These are phyloP conservation scores for Letharia columbiana DNA, from an alignment of 495 filamentous ascomycete genomes.

Conservation along the genomic window DNA sequence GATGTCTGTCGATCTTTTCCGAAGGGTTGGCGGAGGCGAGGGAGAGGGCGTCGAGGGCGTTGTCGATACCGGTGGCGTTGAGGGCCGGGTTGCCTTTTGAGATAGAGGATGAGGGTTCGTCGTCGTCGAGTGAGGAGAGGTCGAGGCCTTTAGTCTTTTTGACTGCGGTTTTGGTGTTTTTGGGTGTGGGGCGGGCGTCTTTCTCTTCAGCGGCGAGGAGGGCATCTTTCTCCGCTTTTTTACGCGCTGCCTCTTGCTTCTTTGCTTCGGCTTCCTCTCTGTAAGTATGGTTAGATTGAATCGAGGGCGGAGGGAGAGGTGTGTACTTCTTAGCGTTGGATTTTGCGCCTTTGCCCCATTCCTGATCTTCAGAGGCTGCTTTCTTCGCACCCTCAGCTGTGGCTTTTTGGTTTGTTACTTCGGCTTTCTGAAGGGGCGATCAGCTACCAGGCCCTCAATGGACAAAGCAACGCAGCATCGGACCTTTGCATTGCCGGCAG, in stretches of 20 bases:
- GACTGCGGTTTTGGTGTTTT: conserved; percentile 57
- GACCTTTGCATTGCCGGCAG: conserved; percentile 66
- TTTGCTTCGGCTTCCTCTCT: conserved; percentile 81
- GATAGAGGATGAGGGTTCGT: conserved; percentile 39
- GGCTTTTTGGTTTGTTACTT: conserved; percentile 68
- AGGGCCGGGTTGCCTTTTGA: conserved; percentile 45
- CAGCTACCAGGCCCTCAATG: neutral
- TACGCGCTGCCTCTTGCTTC: conserved; percentile 73
- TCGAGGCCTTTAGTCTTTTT: conserved; percentile 53
- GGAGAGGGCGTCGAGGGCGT: conserved; percentile 75
- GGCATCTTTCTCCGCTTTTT: conserved; percentile 82
- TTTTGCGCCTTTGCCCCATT: conserved; percentile 85
- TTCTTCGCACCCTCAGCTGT: conserved; percentile 61
- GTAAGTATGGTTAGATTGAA: conserved; percentile 8
- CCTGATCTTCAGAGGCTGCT: conserved; percentile 57
- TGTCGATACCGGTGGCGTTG: conserved; percentile 80
- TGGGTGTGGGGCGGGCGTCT: conserved; percentile 44
- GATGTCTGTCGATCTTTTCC: conserved; percentile 73
- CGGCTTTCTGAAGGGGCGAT: conserved; percentile 60
- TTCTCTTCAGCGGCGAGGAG: conserved; percentile 80
- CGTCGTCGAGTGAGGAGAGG: conserved; percentile 58
- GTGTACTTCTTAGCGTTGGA: conserved; percentile 74
- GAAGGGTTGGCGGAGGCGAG: conserved; percentile 44
- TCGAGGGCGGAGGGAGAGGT: conserved; percentile 3
- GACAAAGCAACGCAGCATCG: conserved; percentile 18